Conservation (phyloP, 1,139 yeast species). For the Candida buenavistaensis region DNA sequence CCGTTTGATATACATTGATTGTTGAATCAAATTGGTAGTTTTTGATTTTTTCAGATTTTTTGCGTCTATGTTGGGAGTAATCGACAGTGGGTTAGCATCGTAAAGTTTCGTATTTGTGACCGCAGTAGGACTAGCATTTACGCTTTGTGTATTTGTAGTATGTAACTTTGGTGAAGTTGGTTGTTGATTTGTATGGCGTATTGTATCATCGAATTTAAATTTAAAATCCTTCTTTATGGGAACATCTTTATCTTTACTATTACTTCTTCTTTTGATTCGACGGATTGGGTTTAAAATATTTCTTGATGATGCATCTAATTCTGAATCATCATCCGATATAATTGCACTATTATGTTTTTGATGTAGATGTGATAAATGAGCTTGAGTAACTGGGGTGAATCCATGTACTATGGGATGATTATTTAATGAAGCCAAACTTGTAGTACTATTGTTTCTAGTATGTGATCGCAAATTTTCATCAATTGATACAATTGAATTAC, state of each 20-base stretch:
- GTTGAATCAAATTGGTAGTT: slow-evolving; percentile 18
- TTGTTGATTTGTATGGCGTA: slow-evolving; percentile 11
- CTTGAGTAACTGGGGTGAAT: background rate
- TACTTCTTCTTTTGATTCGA: slow-evolving; percentile 14
- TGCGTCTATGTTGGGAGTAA: background rate
- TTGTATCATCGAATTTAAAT: slow-evolving; percentile 27
- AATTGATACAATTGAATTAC: slow-evolving; percentile 43
- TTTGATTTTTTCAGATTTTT: slow-evolving; percentile 14
- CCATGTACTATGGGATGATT: slow-evolving; percentile 5
- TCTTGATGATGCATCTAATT: slow-evolving; percentile 23
- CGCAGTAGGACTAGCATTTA: slow-evolving; percentile 12
- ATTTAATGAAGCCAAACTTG: slow-evolving; percentile 27
- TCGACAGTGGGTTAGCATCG: slow-evolving; percentile 8
- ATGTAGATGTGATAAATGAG: slow-evolving; percentile 1
- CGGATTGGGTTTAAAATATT: slow-evolving; percentile 20
- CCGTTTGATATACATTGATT: slow-evolving; percentile 29
- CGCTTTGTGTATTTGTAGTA: slow-evolving; percentile 22
- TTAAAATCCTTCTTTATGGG: slow-evolving; percentile 30
- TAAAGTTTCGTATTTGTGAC: slow-evolving; percentile 3
- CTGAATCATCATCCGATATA: slow-evolving; percentile 39
- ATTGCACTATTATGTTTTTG: slow-evolving; percentile 19
- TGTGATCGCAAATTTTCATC: slow-evolving; percentile 34
- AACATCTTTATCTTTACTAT: slow-evolving; percentile 10
- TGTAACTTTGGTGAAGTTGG: slow-evolving; percentile 15
- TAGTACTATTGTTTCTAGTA: slow-evolving; percentile 35